Evolutionary conservation across 1,139 yeast genomes (phyloP).

Genomic region (Suhomyces guaymorum): DNA sequence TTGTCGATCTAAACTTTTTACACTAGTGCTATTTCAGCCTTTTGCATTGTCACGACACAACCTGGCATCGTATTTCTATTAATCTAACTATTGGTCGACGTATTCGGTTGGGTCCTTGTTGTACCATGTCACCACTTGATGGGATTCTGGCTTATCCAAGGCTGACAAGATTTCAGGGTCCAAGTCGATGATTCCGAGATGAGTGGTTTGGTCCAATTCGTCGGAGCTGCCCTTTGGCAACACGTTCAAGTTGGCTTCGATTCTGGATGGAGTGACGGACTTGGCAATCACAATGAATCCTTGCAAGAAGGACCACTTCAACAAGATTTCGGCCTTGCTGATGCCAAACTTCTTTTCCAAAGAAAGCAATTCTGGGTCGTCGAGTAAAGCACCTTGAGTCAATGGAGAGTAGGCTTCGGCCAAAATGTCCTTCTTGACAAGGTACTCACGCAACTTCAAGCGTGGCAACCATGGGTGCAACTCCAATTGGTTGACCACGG

Average conservation of each 20-base stretch:
- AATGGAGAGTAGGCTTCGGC: constrained; percentile 74
- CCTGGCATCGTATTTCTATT: neutral
- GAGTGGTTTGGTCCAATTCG: constrained; percentile 22
- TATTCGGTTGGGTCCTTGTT: constrained; percentile 31
- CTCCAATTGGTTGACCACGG: constrained; percentile 47
- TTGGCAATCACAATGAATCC: constrained; percentile 77
- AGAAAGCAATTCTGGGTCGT: constrained; percentile 48
- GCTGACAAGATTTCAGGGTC: constrained; percentile 31
- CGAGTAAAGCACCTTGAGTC: constrained; percentile 57
- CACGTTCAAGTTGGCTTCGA: constrained; percentile 35
- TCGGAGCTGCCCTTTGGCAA: constrained; percentile 29
- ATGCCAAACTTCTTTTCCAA: constrained; percentile 28
- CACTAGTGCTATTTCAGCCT: too few relatives aligned
- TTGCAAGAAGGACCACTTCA: constrained; percentile 45
- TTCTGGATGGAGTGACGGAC: constrained; percentile 54
- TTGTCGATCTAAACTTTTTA: too few relatives aligned
- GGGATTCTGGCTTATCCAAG: constrained; percentile 37
- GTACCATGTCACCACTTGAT: constrained; percentile 33
- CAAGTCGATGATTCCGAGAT: constrained; percentile 37
- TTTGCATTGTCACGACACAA: neutral
- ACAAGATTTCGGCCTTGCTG: constrained; percentile 30
- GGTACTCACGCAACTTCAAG: constrained; percentile 37
- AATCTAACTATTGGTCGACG: constrained; percentile 1
- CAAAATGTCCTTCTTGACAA: constrained; percentile 40
- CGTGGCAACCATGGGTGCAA: constrained; percentile 51